Evolutionary conservation across 306 rosid species (phyloP).

Genomic region (Bauhinia variegata): DNA sequence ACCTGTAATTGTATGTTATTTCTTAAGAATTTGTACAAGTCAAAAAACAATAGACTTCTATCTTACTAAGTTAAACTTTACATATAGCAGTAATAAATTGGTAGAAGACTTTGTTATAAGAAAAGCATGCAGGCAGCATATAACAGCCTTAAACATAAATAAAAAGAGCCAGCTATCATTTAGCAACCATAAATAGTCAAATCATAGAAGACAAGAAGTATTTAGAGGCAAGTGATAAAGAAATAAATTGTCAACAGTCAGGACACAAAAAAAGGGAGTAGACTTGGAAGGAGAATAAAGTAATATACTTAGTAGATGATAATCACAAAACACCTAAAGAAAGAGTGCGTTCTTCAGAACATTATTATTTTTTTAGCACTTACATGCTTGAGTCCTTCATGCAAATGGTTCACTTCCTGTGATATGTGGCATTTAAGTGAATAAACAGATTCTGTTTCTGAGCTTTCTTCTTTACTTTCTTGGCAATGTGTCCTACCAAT

Average conservation of each 20-base stretch:
- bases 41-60: conserved; percentile 27
- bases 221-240: neutral
- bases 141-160: conserved; percentile 8
- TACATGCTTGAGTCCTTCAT: conserved; percentile 96
- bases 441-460: conserved; percentile 93
- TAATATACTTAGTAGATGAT: neutral
- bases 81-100: neutral
- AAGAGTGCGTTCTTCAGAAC: conserved; percentile 16
- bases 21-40: neutral
- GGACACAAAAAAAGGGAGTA: conserved; percentile 1
- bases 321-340: conserved; percentile 5
- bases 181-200: neutral
- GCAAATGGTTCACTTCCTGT: conserved; percentile 97
- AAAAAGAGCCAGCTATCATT: neutral
- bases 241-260: conserved; percentile 3
- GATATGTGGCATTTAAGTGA: conserved; percentile 99
- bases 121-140: neutral
- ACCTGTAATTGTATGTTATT: too few species aligned
- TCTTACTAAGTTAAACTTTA: conserved; percentile 10
- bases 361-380: conserved; percentile 38
- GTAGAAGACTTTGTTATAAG: neutral
- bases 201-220: neutral
- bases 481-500: conserved; percentile 76
- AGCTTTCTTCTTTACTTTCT: conserved; percentile 98
- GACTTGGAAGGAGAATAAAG: conserved; percentile 16